Conservation (phyloP, 352 stramenopile species). For the Pythium angustatum region DNA sequence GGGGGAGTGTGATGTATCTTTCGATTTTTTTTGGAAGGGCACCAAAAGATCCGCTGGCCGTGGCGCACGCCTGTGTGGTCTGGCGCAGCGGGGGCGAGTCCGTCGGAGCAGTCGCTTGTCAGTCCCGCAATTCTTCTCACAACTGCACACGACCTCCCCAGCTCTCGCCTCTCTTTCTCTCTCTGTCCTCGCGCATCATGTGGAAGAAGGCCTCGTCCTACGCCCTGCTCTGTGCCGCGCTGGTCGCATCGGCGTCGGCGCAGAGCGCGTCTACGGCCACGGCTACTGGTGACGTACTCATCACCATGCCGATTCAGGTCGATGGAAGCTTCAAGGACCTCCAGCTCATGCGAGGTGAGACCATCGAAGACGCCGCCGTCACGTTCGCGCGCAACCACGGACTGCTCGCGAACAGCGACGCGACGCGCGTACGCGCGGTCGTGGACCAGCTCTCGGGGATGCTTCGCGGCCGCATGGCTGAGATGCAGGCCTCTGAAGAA, state of each 20-base stretch:
- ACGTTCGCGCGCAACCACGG: constrained; percentile 67
- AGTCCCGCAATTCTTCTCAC: constrained; percentile 22
- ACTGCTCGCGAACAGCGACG: constrained; percentile 50
- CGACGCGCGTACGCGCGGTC: constrained; percentile 48
- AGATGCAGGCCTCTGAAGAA: constrained; percentile 35
- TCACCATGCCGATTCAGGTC: constrained; percentile 68
- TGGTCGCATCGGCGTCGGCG: constrained; percentile 22
- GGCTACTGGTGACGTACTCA: constrained; percentile 45
- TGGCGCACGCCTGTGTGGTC: background rate
- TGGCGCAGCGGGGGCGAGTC: background rate
- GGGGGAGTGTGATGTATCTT: constrained; percentile 18
- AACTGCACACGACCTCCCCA: background rate
- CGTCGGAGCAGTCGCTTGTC: constrained; percentile 1
- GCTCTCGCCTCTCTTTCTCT: background rate
- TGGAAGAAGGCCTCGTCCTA: constrained; percentile 26
- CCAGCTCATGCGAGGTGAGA: constrained; percentile 70
- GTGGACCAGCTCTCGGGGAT: constrained; percentile 68
- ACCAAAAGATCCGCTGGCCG: constrained; percentile 23
- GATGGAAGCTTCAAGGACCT: constrained; percentile 63
- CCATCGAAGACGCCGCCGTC: constrained; percentile 55
- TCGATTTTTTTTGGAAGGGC: constrained; percentile 29
- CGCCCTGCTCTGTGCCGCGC: constrained; percentile 10
- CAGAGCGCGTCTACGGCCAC: constrained; percentile 26
- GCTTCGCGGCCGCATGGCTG: constrained; percentile 60
- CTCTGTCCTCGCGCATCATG: constrained; percentile 6